These are phyloP conservation scores for Pythium volutum DNA, from an alignment of 352 stramenopile genomes.

Conservation along the genomic window DNA sequence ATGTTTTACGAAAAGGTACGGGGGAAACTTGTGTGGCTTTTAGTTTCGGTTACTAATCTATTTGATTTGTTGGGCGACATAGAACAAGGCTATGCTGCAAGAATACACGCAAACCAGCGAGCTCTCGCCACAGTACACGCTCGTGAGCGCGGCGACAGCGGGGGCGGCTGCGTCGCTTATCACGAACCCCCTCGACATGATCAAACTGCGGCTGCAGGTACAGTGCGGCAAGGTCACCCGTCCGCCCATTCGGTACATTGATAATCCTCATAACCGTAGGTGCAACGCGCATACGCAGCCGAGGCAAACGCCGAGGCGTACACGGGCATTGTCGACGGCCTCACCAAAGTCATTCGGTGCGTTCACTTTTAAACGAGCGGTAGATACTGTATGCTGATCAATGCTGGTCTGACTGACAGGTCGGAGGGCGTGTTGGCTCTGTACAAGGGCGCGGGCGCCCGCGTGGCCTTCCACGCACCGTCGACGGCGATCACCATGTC, in stretches of 20 bases:
- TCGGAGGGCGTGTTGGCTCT: constrained; percentile 88
- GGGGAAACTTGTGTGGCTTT: too few species aligned
- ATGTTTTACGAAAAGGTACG: constrained; percentile 94
- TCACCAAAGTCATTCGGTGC: constrained; percentile 75
- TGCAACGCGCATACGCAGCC: constrained; percentile 45
- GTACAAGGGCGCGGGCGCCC: constrained; percentile 93
- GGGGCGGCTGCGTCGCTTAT: constrained; percentile 92
- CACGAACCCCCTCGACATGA: constrained; percentile 97
- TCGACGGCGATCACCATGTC: constrained; percentile 97
- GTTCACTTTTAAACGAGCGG: too few species aligned
- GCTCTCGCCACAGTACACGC: constrained; percentile 57
- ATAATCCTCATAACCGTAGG: constrained; percentile 24
- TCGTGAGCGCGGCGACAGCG: constrained; percentile 72
- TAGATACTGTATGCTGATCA: too few species aligned
- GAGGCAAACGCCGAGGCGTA: constrained; percentile 38
- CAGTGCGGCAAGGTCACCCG: constrained; percentile 14
- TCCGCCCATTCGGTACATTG: too few species aligned
- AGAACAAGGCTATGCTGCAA: constrained; percentile 61
- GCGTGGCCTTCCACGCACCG: constrained; percentile 94
- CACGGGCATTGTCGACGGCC: constrained; percentile 81
- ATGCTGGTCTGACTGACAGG: constrained; percentile 28
- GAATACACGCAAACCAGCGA: constrained; percentile 38
- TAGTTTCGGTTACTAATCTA: too few species aligned
- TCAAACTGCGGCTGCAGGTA: constrained; percentile 96
- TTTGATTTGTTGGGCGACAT: too few species aligned